Conservation (phyloP, 768 basidiomycete genomes). For the Leccinum ochraceum region DNA sequence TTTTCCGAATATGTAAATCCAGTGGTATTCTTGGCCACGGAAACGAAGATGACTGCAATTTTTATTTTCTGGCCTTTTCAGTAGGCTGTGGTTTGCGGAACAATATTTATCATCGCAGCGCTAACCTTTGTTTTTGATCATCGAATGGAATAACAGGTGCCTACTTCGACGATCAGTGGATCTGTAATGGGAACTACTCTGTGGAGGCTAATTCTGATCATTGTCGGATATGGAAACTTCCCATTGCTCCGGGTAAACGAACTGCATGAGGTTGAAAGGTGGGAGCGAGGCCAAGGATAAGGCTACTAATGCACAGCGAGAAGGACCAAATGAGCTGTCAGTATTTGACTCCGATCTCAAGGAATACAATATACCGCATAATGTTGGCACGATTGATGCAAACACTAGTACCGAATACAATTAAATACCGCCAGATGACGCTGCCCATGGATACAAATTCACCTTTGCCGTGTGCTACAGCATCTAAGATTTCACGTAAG, state of each 20-base stretch:
- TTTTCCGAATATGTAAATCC: constrained; percentile 1
- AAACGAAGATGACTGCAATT: background rate
- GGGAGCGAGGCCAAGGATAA: background rate
- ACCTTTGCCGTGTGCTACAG: background rate
- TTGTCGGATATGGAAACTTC: background rate
- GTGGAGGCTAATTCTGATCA: too few relatives aligned
- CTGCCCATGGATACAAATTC: background rate
- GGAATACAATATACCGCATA: background rate
- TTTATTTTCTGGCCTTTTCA: background rate
- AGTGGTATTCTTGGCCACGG: background rate
- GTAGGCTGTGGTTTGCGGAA: too few relatives aligned
- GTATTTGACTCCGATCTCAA: background rate
- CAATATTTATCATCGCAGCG: too few relatives aligned
- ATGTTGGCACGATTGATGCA: background rate
- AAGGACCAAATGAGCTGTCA: background rate
- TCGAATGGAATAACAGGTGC: too few relatives aligned
- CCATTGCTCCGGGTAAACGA: background rate
- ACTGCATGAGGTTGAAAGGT: background rate
- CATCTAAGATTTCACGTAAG: background rate
- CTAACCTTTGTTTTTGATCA: too few relatives aligned
- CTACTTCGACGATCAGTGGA: too few relatives aligned
- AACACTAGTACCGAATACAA: too few relatives aligned
- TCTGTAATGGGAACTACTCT: too few relatives aligned
- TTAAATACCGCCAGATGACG: background rate
- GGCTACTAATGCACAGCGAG: background rate